Evolutionary conservation across 2,329 filamentous ascomycete genomes (phyloP).

Genomic region (Achaetomium macrosporum): DNA sequence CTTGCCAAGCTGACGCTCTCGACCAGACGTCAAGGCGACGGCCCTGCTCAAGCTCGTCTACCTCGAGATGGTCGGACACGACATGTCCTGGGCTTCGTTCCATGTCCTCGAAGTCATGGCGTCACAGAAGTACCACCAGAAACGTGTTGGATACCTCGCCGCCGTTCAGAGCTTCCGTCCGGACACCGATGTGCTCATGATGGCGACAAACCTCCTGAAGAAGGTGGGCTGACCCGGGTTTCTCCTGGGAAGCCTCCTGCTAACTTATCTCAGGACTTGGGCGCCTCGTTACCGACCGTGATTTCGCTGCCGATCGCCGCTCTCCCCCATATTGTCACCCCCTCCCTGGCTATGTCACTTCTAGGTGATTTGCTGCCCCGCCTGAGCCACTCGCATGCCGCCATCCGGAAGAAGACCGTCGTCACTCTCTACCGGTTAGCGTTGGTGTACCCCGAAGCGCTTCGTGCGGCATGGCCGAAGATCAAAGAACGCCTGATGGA

Average conservation of each 20-base stretch:
- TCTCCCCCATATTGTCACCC: conserved; percentile 90
- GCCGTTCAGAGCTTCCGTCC: conserved; percentile 94
- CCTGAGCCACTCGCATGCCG: conserved; percentile 76
- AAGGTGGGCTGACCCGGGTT: conserved; percentile 51
- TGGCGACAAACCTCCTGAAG: conserved; percentile 93
- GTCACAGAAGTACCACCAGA: conserved; percentile 87
- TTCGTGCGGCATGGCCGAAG: conserved; percentile 91
- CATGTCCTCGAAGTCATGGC: conserved; percentile 99
- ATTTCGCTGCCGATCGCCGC: conserved; percentile 83
- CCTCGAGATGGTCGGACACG: conserved; percentile 97
- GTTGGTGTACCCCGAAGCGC: conserved; percentile 90
- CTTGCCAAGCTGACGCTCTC: conserved; percentile 20
- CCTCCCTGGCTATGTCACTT: conserved; percentile 84
- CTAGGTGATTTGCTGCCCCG: conserved; percentile 81
- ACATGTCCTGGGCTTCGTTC: conserved; percentile 99
- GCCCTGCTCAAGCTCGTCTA: conserved; percentile 94
- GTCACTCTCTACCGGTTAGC: conserved; percentile 91
- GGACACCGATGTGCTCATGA: conserved; percentile 94
- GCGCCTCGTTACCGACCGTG: conserved; percentile 63
- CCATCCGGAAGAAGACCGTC: conserved; percentile 90
- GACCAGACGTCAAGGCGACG: conserved; percentile 83
- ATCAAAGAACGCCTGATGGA: conserved; percentile 93
- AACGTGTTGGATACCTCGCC: conserved; percentile 88
- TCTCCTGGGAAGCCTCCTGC: background rate
- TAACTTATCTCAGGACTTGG: conserved; percentile 55